Evolutionary conservation across 805 yeast species (phyloP).

Genomic region (Saccharomycopsis sp.): DNA sequence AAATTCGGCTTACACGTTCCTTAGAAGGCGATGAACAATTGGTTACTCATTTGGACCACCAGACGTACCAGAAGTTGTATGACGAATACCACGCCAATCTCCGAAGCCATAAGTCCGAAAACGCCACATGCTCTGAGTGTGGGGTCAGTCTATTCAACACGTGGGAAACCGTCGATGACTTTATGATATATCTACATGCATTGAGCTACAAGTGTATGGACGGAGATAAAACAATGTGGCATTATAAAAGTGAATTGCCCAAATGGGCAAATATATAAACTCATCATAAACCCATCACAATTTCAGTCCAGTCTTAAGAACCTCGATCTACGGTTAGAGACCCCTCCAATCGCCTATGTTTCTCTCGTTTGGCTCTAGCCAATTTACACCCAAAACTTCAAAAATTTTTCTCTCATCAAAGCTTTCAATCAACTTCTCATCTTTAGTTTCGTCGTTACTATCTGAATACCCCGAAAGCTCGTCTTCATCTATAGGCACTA

Average conservation of each 20-base stretch:
- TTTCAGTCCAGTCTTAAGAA: background rate
- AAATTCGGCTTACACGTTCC: slow-evolving; percentile 5
- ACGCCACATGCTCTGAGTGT: slow-evolving; percentile 32
- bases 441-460: slow-evolving; percentile 5
- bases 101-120: background rate
- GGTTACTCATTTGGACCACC: background rate
- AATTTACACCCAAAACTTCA: slow-evolving; percentile 35
- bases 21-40: background rate
- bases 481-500: slow-evolving; percentile 8
- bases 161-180: slow-evolving; percentile 24
- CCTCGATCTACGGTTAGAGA: background rate
- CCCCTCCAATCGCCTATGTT: slow-evolving; percentile 24
- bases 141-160: slow-evolving; percentile 28
- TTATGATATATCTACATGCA: slow-evolving; percentile 44
- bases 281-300: background rate
- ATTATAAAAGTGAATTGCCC: slow-evolving; percentile 40
- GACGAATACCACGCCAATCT: slow-evolving; percentile 5
- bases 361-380: slow-evolving; percentile 27
- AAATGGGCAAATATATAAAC: slow-evolving; percentile 35
- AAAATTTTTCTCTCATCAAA: slow-evolving; percentile 40
- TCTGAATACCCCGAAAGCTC: slow-evolving; percentile 5
- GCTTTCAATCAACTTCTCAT: slow-evolving; percentile 33
- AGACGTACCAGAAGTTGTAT: background rate
- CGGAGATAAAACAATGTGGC: slow-evolving; percentile 25
- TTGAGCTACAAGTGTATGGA: slow-evolving; percentile 27